Evolutionary conservation across 164 flowering plant genomes (phyloP), one percentile per base, ranked within the genome.

Genomic region (Stephania cephalantha): DNA sequence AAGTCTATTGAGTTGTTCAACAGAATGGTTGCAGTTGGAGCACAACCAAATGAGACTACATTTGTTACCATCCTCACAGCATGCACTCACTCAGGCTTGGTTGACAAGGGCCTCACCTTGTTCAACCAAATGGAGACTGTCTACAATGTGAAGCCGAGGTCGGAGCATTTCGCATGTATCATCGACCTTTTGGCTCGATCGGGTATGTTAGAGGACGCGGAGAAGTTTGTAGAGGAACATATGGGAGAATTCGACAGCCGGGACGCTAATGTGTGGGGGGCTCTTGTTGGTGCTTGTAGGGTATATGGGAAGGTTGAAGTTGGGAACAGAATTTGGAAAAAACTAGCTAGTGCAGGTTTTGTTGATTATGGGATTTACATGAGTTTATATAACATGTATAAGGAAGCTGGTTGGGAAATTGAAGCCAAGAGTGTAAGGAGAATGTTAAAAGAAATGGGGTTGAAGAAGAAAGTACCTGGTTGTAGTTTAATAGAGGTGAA

Each of bases 191-290:
- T 89, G 70, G 89, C 85, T 20, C 79, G 90, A 76, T 83, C 88
- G n/a, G 93, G 95, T 2, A 78, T 65, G 82, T 44, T 90, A 65
- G 87, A 83, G 71, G 92, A 90, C 77, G 93, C 96, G 18, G 86
- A 85, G 84, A 84, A 79, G 71, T 85, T 90, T 65, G 77, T 86
- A 17, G 84, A 87, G 71, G 84, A 80, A 42, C 86, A 79, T 63
- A 82, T 85, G 73, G 87, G 87, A 55, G 88, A 87, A 10, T 73
- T 86, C 55, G 81, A 76, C 20, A 76, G 74, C 31, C 83, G 82
- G 42, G 92, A 90, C 82, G 89, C 82, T 53, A 87, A 88, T 75
- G 86, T 86, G 2, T 89, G 89, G 91, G 91, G 91, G n/a, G 87
- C 93, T 67, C 44, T 90, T 35, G 73, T 90, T n/a, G 75, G 82